Conservation (phyloP, 169 alveolate genomes). For the Plasmodium berghei region DNA sequence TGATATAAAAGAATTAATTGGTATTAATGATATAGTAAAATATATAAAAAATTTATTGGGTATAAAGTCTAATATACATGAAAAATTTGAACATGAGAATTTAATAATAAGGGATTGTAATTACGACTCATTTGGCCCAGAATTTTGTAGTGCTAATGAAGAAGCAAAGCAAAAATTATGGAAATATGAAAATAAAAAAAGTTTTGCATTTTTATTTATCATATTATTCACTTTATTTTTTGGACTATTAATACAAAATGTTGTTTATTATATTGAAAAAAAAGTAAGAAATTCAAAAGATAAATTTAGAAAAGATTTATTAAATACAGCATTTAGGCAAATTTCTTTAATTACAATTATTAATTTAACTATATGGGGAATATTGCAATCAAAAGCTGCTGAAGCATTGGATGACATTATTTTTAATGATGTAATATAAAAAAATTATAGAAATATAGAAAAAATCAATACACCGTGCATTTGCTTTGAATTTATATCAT, state of each 20-base stretch:
- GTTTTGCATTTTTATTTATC: conserved; percentile 76
- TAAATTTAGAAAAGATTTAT: conserved; percentile 83
- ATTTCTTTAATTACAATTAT: conserved; percentile 87
- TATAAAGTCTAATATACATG: conserved; percentile 77
- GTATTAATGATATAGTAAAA: conserved; percentile 53
- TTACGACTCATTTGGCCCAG: conserved; percentile 83
- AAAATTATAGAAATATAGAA: neutral
- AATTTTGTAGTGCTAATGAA: conserved; percentile 79
- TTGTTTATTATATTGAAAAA: conserved; percentile 77
- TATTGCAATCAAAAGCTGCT: conserved; percentile 88
- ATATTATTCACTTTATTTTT: conserved; percentile 79
- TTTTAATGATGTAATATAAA: conserved; percentile 78
- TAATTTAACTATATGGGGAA: conserved; percentile 86
- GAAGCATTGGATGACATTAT: conserved; percentile 82
- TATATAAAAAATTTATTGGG: conserved; percentile 57
- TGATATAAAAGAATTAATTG: conserved; percentile 57
- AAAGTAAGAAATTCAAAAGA: conserved; percentile 83
- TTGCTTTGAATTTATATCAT: neutral
- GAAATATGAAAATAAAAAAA: conserved; percentile 78
- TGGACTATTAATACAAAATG: conserved; percentile 76
- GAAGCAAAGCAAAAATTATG: conserved; percentile 78
- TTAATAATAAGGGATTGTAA: conserved; percentile 79
- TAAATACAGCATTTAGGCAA: conserved; percentile 87
- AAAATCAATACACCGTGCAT: neutral
- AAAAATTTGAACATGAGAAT: conserved; percentile 56